Percentiles rank a stretch among this genome's conserved stretches.
phyloP scores from a whole-genome alignment of 257 asterid genomes.

The Fraxinus pennsylvanica region DNA sequence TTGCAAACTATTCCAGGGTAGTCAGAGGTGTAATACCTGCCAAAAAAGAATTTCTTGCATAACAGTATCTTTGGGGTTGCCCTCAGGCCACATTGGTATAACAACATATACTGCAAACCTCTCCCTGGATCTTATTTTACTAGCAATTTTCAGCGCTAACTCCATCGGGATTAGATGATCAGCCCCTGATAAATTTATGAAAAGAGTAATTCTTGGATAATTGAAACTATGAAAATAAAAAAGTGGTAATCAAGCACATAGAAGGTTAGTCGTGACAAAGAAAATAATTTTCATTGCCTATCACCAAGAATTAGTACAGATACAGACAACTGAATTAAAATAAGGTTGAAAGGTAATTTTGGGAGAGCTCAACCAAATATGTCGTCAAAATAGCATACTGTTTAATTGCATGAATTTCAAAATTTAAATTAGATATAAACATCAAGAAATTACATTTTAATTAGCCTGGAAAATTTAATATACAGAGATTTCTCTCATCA shows the following conservation, averaged over 20 bases:
- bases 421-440: not conserved
- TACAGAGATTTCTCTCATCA: not conserved
- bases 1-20: conserved; percentile 6
- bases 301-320: conserved; percentile 4
- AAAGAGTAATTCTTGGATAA: conserved; percentile 10
- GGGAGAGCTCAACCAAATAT: not conserved
- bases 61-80: conserved; percentile 70
- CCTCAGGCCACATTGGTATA: conserved; percentile 97
- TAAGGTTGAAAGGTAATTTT: not conserved
- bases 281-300: conserved; percentile 3
- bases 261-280: conserved; percentile 13
- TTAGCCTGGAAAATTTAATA: not conserved
- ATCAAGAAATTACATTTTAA: not conserved
- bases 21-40: conserved; percentile 57
- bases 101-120: conserved; percentile 77
- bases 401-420: not conserved
- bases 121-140: conserved; percentile 76
- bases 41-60: conserved; percentile 92
- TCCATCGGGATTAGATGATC: conserved; percentile 89
- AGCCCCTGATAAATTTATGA: conserved; percentile 58
- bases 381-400: not conserved
- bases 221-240: not conserved
- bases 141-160: conserved; percentile 66
- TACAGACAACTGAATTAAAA: not conserved
- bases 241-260: conserved; percentile 18